A percentile compares a stretch with the other conserved stretches of the same genome.
phyloP scores from a whole-genome alignment of 2,329 filamentous ascomycete genomes.

The Alternaria infectoria region DNA sequence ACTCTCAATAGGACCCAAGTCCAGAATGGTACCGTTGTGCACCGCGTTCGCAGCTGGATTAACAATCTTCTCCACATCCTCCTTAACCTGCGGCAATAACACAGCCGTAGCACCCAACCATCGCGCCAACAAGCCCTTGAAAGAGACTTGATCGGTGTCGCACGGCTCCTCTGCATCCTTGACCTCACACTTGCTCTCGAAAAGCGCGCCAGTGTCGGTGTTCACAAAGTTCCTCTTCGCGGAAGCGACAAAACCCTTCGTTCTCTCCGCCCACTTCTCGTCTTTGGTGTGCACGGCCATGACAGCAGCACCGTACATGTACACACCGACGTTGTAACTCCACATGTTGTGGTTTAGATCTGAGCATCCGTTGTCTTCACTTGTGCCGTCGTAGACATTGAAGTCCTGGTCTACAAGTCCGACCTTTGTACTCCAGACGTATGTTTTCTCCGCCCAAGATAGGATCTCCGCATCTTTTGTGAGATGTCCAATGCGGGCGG shows the following conservation, averaged over 20 bases:
- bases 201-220: slow-evolving; percentile 32
- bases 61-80: slow-evolving; percentile 19
- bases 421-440: slow-evolving; percentile 59
- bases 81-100: slow-evolving; percentile 24
- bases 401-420: slow-evolving; percentile 58
- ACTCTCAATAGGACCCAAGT: slow-evolving; percentile 17
- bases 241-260: slow-evolving; percentile 46
- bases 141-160: slow-evolving; percentile 71
- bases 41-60: slow-evolving; percentile 14
- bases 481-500: slow-evolving; percentile 72
- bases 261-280: slow-evolving; percentile 25
- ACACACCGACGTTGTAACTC: slow-evolving; percentile 59
- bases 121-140: slow-evolving; percentile 58
- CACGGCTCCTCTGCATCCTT: slow-evolving; percentile 52
- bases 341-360: slow-evolving; percentile 52
- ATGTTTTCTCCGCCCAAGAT: slow-evolving; percentile 69
- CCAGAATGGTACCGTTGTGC: slow-evolving; percentile 10
- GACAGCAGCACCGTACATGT: slow-evolving; percentile 56
- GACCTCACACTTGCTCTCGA: slow-evolving; percentile 69
- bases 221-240: slow-evolving; percentile 32
- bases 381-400: slow-evolving; percentile 61
- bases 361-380: slow-evolving; percentile 52
- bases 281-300: slow-evolving; percentile 30
- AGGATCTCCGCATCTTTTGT: slow-evolving; percentile 60
- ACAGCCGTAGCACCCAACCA: slow-evolving; percentile 34